phyloP scores from a whole-genome alignment of 2,329 filamentous ascomycete genomes.

The Aspergillus nomiae region DNA sequence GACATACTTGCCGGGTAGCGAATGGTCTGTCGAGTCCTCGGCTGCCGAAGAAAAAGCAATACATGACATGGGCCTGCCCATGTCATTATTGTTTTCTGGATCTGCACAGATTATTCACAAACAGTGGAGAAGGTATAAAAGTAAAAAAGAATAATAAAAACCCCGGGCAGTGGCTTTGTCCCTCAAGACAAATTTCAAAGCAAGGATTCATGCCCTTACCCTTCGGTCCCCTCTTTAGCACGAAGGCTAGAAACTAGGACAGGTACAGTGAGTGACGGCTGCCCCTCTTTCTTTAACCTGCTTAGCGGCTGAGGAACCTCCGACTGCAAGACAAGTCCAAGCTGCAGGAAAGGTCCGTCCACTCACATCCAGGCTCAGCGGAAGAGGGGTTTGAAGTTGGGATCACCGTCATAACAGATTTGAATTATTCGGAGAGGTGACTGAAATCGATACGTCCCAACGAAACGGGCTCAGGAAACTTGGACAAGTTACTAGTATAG shows the following conservation, averaged over 20 bases:
- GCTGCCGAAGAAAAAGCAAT: slow-evolving; percentile 11
- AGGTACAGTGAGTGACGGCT: background rate
- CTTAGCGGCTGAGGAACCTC: slow-evolving; percentile 1
- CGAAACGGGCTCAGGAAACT: background rate
- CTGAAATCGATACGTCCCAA: background rate
- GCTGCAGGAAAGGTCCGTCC: slow-evolving; percentile 3
- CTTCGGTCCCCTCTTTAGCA: slow-evolving; percentile 1
- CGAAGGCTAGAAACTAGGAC: background rate
- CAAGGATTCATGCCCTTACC: background rate
- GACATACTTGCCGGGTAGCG: background rate
- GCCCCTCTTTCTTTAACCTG: slow-evolving; percentile 4
- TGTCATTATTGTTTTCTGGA: background rate
- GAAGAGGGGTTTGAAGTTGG: slow-evolving; percentile 1
- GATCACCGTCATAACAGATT: background rate
- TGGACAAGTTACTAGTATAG: background rate
- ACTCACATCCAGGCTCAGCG: slow-evolving; percentile 1
- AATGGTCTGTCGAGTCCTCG: background rate
- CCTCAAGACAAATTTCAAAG: background rate
- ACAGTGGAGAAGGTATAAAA: background rate
- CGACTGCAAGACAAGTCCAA: slow-evolving; percentile 2
- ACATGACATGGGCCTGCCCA: slow-evolving; percentile 1
- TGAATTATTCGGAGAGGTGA: background rate
- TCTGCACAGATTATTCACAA: slow-evolving; percentile 1
- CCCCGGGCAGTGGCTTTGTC: background rate
- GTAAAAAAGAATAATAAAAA: background rate